Conservation (phyloP, 805 yeast species). For the Blastobotrys mokoenaii region DNA sequence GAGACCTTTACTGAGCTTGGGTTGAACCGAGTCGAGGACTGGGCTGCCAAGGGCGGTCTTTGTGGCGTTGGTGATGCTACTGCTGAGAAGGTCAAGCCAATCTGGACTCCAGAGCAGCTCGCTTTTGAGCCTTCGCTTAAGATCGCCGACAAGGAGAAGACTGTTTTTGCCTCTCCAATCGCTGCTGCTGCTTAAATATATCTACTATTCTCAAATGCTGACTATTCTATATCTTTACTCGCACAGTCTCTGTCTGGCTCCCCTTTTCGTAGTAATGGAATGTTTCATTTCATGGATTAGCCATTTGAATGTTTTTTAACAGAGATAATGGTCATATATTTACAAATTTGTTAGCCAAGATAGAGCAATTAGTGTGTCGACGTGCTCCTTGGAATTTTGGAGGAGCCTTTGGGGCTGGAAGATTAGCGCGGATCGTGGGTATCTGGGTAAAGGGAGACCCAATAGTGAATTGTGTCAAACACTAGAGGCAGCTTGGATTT, state of each 20-base stretch:
- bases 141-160: not conserved
- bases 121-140: conserved; percentile 10
- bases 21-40: conserved; percentile 66
- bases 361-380: too few species aligned
- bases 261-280: not conserved
- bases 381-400: too few species aligned
- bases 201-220: too few species aligned
- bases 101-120: conserved; percentile 86
- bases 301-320: too few species aligned
- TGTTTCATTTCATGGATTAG: too few species aligned
- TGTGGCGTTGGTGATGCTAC: conserved; percentile 74
- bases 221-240: too few species aligned
- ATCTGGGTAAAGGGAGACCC: conserved; percentile 9
- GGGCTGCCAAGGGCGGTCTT: conserved; percentile 78
- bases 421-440: not conserved
- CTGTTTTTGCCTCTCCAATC: not conserved
- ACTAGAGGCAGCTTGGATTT: conserved; percentile 3
- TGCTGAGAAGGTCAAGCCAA: conserved; percentile 43
- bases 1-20: conserved; percentile 67
- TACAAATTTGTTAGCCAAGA: not conserved
- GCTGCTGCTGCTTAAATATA: not conserved
- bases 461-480: conserved; percentile 9
- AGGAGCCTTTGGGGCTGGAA: too few species aligned
- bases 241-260: not conserved
- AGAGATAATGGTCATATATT: too few species aligned